Percentiles rank a stretch among this genome's conserved stretches.
Evolutionary conservation across 768 basidiomycete genomes (phyloP).

Genomic region (Psilocybe subaeruginosa): DNA sequence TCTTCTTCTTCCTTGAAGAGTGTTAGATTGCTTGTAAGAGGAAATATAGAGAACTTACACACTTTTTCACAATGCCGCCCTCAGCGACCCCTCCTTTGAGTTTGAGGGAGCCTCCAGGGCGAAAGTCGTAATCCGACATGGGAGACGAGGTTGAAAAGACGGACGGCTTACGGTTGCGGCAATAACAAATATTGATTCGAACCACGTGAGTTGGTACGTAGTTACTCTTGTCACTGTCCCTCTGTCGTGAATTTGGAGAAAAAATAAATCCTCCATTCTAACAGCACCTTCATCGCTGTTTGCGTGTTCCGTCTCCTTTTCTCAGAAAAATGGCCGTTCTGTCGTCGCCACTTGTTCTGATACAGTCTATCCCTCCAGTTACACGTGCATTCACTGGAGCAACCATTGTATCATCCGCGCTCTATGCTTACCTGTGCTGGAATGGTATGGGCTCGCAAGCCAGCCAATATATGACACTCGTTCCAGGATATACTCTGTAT

Average conservation of each 20-base stretch:
- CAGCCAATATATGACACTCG: constrained; percentile 73
- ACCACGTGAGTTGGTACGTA: constrained; percentile 15
- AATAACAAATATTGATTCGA: neutral
- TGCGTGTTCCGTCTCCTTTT: constrained; percentile 14
- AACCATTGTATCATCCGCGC: constrained; percentile 57
- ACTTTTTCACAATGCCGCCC: constrained; percentile 87
- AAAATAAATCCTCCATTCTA: constrained; percentile 17
- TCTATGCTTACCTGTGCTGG: constrained; percentile 72
- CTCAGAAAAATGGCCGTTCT: constrained; percentile 67
- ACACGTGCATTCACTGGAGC: constrained; percentile 73
- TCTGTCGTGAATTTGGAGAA: neutral
- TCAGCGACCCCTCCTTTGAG: constrained; percentile 83
- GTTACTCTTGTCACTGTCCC: constrained; percentile 1
- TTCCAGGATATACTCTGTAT: constrained; percentile 81
- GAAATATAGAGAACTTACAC: constrained; percentile 25
- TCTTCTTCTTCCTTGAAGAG: constrained; percentile 81
- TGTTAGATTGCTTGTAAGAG: constrained; percentile 7
- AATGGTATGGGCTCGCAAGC: constrained; percentile 38
- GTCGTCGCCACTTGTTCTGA: constrained; percentile 68
- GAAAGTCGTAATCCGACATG: constrained; percentile 88
- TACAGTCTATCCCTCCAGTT: constrained; percentile 76
- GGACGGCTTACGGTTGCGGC: neutral
- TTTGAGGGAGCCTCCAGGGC: constrained; percentile 87
- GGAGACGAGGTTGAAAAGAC: constrained; percentile 23
- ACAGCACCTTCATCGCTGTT: constrained; percentile 15